Evolutionary conservation across 345 rosid species (phyloP), one percentile per base, ranked within the genome.

Genomic region (Dovyalis caffra): DNA sequence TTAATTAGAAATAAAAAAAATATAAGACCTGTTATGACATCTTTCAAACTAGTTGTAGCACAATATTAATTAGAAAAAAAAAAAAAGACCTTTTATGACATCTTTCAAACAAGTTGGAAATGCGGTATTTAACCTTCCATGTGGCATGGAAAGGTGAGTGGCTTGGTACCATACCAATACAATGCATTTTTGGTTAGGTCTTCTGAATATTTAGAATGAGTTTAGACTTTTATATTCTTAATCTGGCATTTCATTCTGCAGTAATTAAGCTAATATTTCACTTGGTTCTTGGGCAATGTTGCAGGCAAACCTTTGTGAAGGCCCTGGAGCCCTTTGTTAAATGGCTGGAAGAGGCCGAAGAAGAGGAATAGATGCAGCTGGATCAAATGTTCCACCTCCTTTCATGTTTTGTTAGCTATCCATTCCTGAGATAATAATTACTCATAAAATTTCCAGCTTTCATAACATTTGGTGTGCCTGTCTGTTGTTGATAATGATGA

Each of bases 271-370:
- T 38, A n/a, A n/a, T 34, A 31, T 29, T 18, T 37, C 8, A 12
- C 20, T 8, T 9, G 26, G 26, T 12, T 56, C 6, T n/a, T 65
- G 21, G 35, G 8, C 6, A 65, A 45, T 63, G 53, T 23, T 65
- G 37, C 76, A 93, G 98, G 88, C 95, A 93, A 91, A 87, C 79
- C 77, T 93, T 96, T 85, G 98, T 96, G 83, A 96, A 92, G 85
- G 87, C 97, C 45, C 45, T 96, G 70, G 97, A 93, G 86, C 93
- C 95, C n/a, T 92, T 92, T 63, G 97, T 96, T 78, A 92, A 85
- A 8, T 96, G 98, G 99, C 95, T 96, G 83, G 98, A 96, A 76
- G 99, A 90, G 79, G 99, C 99, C 0, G 99, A 96, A 80, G 99
- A 96, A 83, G 97, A 93, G 83, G 99, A 93, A 53, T 90, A 77